Base-by-base conservation (phyloP, 228 moss, liverwort and hornwort species). In the Sphagnum fallax region DNA sequence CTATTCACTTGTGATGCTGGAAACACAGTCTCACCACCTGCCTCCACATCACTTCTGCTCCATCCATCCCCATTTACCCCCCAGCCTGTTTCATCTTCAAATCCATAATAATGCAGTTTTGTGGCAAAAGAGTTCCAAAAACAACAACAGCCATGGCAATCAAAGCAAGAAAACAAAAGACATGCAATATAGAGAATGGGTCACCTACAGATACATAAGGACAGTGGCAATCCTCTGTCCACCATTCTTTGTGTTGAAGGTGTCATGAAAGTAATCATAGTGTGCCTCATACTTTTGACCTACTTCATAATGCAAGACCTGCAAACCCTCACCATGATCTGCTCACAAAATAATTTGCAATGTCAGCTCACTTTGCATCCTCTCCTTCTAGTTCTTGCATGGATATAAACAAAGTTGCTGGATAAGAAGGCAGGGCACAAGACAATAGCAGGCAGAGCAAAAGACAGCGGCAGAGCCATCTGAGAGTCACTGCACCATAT, bases 251-350 rank as follows among this genome's bases (percentile, higher is more conserved):
- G 92, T 92, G 70, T 98, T 98, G 79, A 92, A 90, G 5, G 81
- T 73, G 65, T 98, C 98, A 75, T 98, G 98, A 67, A 98, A 98
- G 76, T 98, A 98, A 75, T 98, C 98, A 77, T 87, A 98, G 66
- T 98, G 93, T n/a, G 94, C 67, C 81, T 98, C 94, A 50, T 98
- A 98, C 73, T 98, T 92, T 68, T 98, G 94, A 69, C 90, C 88
- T 70, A 89, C 92, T 84, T 78, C 89, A 64, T 98, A 98, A 71
- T 98, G 98, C 83, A 98, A 76, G 71, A 98, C 93, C 77, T 93
- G 98, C 72, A 98, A 84, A 65, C 98, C 98, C 86, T 98, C 98
- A 62, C 98, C 98, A 72, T 98, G 98, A 68, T 94, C 98, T 95
- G 87, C 84, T 74, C 62, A 77, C 16, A 65, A 12, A 55, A 8